Evolutionary conservation across 2,329 filamentous ascomycete species (phyloP).

Genomic region (Colletotrichum sp.): DNA sequence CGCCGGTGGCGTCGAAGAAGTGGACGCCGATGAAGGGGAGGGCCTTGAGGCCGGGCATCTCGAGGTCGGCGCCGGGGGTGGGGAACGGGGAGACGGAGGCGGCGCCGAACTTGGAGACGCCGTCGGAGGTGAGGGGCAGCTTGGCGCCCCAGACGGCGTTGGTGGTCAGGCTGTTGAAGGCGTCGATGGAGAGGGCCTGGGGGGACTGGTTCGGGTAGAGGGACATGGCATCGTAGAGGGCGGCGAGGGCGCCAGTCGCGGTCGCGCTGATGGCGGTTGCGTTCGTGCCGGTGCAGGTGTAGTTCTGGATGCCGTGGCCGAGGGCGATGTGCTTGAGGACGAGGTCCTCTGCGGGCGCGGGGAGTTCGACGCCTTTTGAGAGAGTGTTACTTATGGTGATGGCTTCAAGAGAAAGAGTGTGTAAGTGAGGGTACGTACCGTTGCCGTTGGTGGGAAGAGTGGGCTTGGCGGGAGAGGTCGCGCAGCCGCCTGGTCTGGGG

Average conservation of each 20-base stretch:
- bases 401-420: background rate
- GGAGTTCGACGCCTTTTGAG: conserved; percentile 44
- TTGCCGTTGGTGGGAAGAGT: conserved; percentile 43
- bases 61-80: conserved; percentile 40
- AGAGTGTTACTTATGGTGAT: conserved; percentile 18
- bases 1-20: conserved; percentile 61
- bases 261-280: conserved; percentile 61
- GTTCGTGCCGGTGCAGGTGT: conserved; percentile 56
- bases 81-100: conserved; percentile 51
- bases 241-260: conserved; percentile 60
- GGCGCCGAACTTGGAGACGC: conserved; percentile 40
- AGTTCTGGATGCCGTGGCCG: conserved; percentile 72
- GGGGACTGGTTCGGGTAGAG: conserved; percentile 52
- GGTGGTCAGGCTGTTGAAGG: conserved; percentile 45
- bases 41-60: conserved; percentile 31
- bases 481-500: conserved; percentile 20
- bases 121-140: conserved; percentile 53
- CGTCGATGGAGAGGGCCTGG: conserved; percentile 37
- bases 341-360: conserved; percentile 39
- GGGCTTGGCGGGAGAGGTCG: conserved; percentile 25
- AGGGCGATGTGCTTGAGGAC: conserved; percentile 60
- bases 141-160: conserved; percentile 42
- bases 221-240: conserved; percentile 60
- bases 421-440: conserved; percentile 32
- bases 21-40: conserved; percentile 64